Percentiles rank a stretch among this genome's conserved stretches.
Conservation (phyloP, 2,329 filamentous ascomycete genomes). For the Aplosporella prunicola region DNA sequence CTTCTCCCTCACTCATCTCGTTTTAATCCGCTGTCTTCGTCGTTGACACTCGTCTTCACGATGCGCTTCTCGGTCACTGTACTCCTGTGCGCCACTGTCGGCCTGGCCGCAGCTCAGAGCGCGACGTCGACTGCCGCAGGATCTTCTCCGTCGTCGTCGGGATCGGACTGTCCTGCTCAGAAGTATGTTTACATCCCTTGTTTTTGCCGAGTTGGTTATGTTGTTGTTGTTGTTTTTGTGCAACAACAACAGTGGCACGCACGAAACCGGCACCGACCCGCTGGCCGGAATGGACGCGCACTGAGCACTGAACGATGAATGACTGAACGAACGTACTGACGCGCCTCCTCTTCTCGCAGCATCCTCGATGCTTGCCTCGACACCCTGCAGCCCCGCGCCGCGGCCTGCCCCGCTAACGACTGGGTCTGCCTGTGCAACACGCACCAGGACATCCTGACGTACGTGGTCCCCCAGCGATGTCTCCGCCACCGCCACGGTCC, state of each 20-base stretch:
- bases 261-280: no score
- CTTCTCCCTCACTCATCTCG: neutral
- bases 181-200: slow-evolving; percentile 22
- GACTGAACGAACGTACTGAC: neutral
- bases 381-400: slow-evolving; percentile 33
- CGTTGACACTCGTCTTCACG: neutral
- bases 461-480: slow-evolving; percentile 12
- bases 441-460: slow-evolving; percentile 45
- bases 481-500: neutral
- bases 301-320: neutral
- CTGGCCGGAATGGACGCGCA: no score
- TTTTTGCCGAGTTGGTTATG: neutral
- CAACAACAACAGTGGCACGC: no score
- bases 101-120: slow-evolving; percentile 12
- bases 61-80: slow-evolving; percentile 9
- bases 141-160: neutral
- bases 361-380: slow-evolving; percentile 43
- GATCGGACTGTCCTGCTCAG: slow-evolving; percentile 26
- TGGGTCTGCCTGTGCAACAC: slow-evolving; percentile 50
- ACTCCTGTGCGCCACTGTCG: slow-evolving; percentile 9
- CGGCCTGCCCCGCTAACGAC: slow-evolving; percentile 38
- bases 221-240: no score
- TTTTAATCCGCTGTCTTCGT: neutral
- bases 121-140: neutral
- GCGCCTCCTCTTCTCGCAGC: slow-evolving; percentile 20